Percentiles rank a stretch among this genome's conserved stretches.
Conservation (phyloP, 352 stramenopile species). For the Globisporangium abappressorium region DNA sequence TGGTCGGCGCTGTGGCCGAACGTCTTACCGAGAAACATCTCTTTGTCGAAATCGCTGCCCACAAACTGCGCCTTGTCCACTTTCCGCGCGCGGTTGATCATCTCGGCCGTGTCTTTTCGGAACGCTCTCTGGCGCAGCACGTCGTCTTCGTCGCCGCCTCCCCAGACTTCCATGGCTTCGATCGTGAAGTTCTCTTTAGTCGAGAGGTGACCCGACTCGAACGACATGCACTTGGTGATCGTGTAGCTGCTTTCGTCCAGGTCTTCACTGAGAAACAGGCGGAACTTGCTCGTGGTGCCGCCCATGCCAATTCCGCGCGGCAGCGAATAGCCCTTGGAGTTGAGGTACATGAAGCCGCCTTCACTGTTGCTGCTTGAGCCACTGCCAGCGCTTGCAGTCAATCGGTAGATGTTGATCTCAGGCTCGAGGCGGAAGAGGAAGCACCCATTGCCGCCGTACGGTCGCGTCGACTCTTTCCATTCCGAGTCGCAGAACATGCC, state of each 20-base stretch:
- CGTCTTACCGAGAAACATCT: constrained; percentile 78
- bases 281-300: constrained; percentile 69
- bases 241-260: constrained; percentile 84
- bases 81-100: constrained; percentile 81
- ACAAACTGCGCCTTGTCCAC: constrained; percentile 86
- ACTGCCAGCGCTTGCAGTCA: constrained; percentile 39
- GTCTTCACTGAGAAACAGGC: constrained; percentile 81
- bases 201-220: constrained; percentile 65
- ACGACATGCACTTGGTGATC: constrained; percentile 65
- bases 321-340: constrained; percentile 78
- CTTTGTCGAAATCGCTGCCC: constrained; percentile 81
- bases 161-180: constrained; percentile 77
- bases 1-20: constrained; percentile 72
- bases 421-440: constrained; percentile 76
- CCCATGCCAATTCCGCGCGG: constrained; percentile 76
- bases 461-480: constrained; percentile 80
- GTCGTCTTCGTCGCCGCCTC: constrained; percentile 65
- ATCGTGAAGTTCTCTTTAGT: constrained; percentile 56
- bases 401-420: constrained; percentile 60
- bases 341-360: constrained; percentile 83
- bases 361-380: constrained; percentile 11
- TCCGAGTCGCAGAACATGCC: constrained; percentile 85
- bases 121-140: constrained; percentile 49
- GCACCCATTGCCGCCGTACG: constrained; percentile 77
- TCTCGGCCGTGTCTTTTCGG: constrained; percentile 73